Evolutionary conservation across 2,329 filamentous ascomycete species (phyloP), one percentile per base, ranked within the genome.

Genomic region (Septoria petroselini): DNA sequence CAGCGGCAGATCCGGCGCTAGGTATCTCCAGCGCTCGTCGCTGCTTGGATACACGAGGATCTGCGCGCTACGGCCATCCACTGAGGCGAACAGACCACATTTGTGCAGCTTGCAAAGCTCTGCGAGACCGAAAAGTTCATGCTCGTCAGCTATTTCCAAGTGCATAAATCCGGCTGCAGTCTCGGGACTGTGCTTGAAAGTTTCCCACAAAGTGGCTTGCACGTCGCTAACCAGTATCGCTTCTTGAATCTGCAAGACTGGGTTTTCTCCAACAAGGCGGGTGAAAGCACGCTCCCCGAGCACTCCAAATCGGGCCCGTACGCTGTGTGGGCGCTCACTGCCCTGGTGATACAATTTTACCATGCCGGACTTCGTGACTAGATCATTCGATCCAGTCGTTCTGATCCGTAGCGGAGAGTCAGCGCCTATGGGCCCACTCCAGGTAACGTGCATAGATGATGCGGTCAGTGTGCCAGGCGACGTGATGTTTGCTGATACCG

Each of bases 21-120:
- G 44, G 40, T 62, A 64, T 8, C 53, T 58, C 62, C 62, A 67
- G 15, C 57, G 54, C n/a, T 62, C 58, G 3, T 50, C 51, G 14
- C 48, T 53, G 30, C 53, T 50, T 8, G 64, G 60, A 40, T 63
- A 64, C 8, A 66, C 46, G 1, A 65, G 38, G 45, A 64, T 48
- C 9, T 48, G 50, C 17, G 53, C 58, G 2, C 43, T 31, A 12
- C 53, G 41, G 5, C 39, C 44, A 11, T 51, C 41, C 3, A 55
- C 31, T 8, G 53, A 35, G 1, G 59, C 58, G 5, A 62, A 30
- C n/a, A 60, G 25, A 19, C 54, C 61, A 25, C 48, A 50, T 6
- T 44, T 54, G 17, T 58, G 43, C n/a, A 57, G 14, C 34, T 58
- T 62, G 35, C 61, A 52, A 35, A 56, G 47, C 29, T 64, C 60